Conservation (phyloP, 2,329 filamentous ascomycete species). For the Pseudogymnoascus sp. region DNA sequence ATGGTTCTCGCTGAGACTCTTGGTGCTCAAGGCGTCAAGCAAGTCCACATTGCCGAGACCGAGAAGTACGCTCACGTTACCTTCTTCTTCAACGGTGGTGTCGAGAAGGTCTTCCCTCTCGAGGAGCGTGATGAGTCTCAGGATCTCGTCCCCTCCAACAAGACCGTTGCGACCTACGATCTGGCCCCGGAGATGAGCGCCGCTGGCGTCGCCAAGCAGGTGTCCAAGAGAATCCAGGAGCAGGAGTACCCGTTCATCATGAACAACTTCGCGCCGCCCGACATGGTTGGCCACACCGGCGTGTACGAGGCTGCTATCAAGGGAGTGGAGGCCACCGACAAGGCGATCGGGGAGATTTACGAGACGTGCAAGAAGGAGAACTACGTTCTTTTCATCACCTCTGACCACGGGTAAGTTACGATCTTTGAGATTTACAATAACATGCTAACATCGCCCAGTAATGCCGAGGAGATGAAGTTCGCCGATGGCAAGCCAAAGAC, state of each 20-base stretch:
- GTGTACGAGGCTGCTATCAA: constrained; percentile 91
- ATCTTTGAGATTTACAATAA: neutral
- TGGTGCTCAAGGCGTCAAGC: constrained; percentile 78
- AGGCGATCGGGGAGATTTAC: constrained; percentile 86
- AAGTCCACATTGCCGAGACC: constrained; percentile 96
- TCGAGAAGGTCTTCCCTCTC: constrained; percentile 90
- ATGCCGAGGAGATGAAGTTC: constrained; percentile 99
- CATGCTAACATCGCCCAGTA: constrained; percentile 40
- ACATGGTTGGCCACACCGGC: constrained; percentile 99
- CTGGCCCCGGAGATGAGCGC: constrained; percentile 94
- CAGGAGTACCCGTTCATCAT: constrained; percentile 93
- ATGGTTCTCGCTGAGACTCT: constrained; percentile 98
- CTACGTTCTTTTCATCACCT: constrained; percentile 90
- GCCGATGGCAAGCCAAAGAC: constrained; percentile 95
- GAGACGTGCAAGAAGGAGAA: constrained; percentile 89
- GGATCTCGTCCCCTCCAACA: constrained; percentile 80
- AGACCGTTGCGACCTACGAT: constrained; percentile 87
- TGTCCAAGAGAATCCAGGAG: constrained; percentile 77
- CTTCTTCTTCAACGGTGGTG: constrained; percentile 99
- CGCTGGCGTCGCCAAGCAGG: constrained; percentile 80
- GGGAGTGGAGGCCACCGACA: constrained; percentile 80
- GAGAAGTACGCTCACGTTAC: constrained; percentile 99
- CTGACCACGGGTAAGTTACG: constrained; percentile 72
- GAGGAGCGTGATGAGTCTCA: constrained; percentile 81
- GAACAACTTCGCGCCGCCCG: constrained; percentile 99